Percentiles rank a stretch among this genome's conserved stretches.
Conservation (phyloP, 2,329 filamentous ascomycete genomes). For the Pyricularia pennisetigena region DNA sequence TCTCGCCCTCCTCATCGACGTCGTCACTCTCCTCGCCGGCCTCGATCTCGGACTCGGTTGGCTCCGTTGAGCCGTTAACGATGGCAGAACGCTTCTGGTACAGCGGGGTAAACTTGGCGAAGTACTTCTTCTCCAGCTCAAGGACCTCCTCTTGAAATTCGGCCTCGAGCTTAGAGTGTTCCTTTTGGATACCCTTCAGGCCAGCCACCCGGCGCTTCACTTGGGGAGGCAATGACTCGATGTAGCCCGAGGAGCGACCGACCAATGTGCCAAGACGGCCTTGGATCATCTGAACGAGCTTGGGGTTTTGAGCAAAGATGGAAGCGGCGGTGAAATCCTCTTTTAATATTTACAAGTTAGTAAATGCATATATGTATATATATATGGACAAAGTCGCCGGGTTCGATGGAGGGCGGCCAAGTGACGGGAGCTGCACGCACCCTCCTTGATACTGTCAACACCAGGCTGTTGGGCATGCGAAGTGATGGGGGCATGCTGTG, state of each 20-base stretch:
- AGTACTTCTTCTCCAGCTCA: slow-evolving; percentile 98
- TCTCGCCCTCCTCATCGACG: slow-evolving; percentile 49
- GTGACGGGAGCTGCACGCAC: slow-evolving; percentile 40
- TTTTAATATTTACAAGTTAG: slow-evolving; percentile 37
- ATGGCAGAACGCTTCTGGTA: slow-evolving; percentile 93
- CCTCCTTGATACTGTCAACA: slow-evolving; percentile 93
- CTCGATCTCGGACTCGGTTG: slow-evolving; percentile 77
- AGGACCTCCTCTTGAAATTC: slow-evolving; percentile 98
- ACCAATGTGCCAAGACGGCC: slow-evolving; percentile 89
- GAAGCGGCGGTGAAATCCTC: slow-evolving; percentile 87
- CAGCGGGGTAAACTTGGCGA: slow-evolving; percentile 94
- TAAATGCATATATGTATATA: no score
- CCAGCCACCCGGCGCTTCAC: slow-evolving; percentile 92
- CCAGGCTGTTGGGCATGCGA: slow-evolving; percentile 94
- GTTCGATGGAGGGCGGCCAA: not conserved
- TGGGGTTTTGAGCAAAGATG: slow-evolving; percentile 91
- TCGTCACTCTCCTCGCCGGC: slow-evolving; percentile 74
- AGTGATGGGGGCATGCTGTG: slow-evolving; percentile 91
- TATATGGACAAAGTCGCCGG: not conserved
- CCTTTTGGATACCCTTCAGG: slow-evolving; percentile 96
- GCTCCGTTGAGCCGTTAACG: slow-evolving; percentile 79
- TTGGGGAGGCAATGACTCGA: slow-evolving; percentile 83
- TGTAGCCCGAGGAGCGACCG: slow-evolving; percentile 91
- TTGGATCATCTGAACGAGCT: slow-evolving; percentile 94
- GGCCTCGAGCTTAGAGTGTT: slow-evolving; percentile 95